A percentile compares a stretch with the other conserved stretches of the same genome.
Evolutionary conservation across 2,329 filamentous ascomycete species (phyloP).

Genomic region (Paraconiothyrium sp.): DNA sequence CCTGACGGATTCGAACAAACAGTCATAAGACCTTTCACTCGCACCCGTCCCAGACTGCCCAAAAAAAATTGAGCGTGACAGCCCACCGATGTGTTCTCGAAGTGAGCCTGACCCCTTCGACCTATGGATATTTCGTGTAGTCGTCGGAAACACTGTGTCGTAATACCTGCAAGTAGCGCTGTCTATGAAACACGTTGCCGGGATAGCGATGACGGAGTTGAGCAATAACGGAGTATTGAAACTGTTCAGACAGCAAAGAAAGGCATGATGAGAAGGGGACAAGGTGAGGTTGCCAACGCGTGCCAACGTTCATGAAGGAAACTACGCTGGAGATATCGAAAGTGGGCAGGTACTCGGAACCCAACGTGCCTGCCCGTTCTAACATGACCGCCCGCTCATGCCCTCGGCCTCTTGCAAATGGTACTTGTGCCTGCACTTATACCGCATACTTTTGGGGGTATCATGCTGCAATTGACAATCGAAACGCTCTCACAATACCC

Average conservation of each 20-base stretch:
- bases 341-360: slow-evolving; percentile 6
- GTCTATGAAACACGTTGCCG: not conserved
- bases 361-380: not conserved
- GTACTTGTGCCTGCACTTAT: slow-evolving; percentile 9
- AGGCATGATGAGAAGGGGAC: not conserved
- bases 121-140: not conserved
- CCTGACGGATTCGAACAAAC: slow-evolving; percentile 2
- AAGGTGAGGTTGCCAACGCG: not conserved
- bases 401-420: not conserved
- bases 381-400: not conserved
- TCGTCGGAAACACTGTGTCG: not conserved
- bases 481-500: not conserved
- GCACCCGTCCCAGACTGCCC: not conserved
- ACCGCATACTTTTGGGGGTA: slow-evolving; percentile 2
- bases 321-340: not conserved
- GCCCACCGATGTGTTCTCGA: not conserved
- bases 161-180: not conserved
- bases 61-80: not conserved
- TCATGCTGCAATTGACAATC: slow-evolving; percentile 6
- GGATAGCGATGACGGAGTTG: not conserved
- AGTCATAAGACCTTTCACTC: not conserved
- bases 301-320: not conserved
- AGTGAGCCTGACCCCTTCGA: not conserved
- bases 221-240: not conserved
- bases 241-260: not conserved